A percentile compares a stretch with the other conserved stretches of the same genome.
Conservation (phyloP, 2,329 filamentous ascomycete genomes). For the Cercospora beticola region DNA sequence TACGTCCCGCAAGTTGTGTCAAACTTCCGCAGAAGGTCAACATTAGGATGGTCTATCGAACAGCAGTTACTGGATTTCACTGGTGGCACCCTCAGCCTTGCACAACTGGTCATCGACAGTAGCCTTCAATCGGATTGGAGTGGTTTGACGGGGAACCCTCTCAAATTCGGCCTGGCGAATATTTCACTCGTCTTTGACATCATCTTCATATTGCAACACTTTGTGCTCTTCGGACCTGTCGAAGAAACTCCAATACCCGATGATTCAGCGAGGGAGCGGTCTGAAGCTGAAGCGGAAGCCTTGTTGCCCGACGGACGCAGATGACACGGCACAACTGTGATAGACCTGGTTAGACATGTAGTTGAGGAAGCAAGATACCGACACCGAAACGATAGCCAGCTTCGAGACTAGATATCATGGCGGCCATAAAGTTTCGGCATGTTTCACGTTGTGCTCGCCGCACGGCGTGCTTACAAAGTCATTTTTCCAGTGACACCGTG, state of each 20-base stretch:
- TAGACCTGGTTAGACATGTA: neutral
- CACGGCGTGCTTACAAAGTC: neutral
- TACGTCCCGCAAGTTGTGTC: conserved; percentile 83
- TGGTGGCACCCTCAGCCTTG: conserved; percentile 77
- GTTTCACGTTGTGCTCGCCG: neutral
- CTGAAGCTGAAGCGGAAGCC: conserved; percentile 6
- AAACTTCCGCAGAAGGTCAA: conserved; percentile 83
- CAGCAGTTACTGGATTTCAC: conserved; percentile 81
- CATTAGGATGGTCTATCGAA: conserved; percentile 80
- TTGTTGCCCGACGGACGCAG: conserved; percentile 9
- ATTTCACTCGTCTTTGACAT: conserved; percentile 83
- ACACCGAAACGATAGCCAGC: neutral
- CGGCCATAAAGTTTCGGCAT: neutral
- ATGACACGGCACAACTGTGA: neutral
- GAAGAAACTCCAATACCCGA: conserved; percentile 15
- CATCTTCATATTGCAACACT: conserved; percentile 87
- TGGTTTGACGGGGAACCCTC: conserved; percentile 84
- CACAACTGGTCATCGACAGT: conserved; percentile 81
- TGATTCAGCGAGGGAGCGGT: neutral
- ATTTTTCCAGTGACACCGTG: neutral
- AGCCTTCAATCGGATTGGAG: conserved; percentile 84
- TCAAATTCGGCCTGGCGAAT: conserved; percentile 84
- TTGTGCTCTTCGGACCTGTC: conserved; percentile 64
- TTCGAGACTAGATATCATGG: neutral
- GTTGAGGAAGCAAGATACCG: neutral